A percentile compares a stretch with the other conserved stretches of the same genome.
Evolutionary conservation across 768 basidiomycete species (phyloP).

Genomic region (Hygrocybe punicea): DNA sequence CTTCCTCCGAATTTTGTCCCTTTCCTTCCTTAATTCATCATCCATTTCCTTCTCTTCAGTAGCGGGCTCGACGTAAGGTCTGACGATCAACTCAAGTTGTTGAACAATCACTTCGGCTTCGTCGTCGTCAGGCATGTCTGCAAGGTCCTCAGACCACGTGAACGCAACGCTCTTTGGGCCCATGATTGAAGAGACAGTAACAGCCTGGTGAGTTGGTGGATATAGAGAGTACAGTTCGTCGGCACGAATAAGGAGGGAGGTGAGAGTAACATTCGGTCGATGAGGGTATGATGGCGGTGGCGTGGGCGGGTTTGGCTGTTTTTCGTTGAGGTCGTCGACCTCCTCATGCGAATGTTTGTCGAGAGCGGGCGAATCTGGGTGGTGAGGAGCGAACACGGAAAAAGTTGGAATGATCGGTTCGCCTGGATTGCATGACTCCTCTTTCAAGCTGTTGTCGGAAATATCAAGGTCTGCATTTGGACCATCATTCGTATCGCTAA

Average conservation of each 20-base stretch:
- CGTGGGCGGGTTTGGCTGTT: neutral
- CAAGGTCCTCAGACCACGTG: constrained; percentile 61
- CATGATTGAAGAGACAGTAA: constrained; percentile 59
- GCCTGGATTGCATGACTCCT: neutral
- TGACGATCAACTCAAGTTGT: constrained; percentile 54
- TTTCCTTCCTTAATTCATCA: constrained; percentile 14
- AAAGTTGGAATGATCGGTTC: neutral
- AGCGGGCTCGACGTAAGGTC: constrained; percentile 38
- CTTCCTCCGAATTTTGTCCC: constrained; percentile 22
- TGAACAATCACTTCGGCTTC: constrained; percentile 61
- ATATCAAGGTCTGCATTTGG: neutral
- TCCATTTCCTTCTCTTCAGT: constrained; percentile 12
- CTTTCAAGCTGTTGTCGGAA: neutral
- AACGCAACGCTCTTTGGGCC: constrained; percentile 74
- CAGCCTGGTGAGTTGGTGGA: constrained; percentile 56
- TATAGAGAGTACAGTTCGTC: constrained; percentile 56
- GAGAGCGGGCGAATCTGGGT: neutral
- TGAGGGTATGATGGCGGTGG: neutral
- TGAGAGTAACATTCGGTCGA: constrained; percentile 39
- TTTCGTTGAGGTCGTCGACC: neutral
- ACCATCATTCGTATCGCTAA: neutral
- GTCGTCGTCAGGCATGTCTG: constrained; percentile 47
- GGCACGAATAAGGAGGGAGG: constrained; percentile 51
- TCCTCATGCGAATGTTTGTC: neutral
- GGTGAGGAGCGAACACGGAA: neutral